Base-by-base conservation (phyloP, 2,329 filamentous ascomycete genomes). In the Mycosphaerella sp. region DNA sequence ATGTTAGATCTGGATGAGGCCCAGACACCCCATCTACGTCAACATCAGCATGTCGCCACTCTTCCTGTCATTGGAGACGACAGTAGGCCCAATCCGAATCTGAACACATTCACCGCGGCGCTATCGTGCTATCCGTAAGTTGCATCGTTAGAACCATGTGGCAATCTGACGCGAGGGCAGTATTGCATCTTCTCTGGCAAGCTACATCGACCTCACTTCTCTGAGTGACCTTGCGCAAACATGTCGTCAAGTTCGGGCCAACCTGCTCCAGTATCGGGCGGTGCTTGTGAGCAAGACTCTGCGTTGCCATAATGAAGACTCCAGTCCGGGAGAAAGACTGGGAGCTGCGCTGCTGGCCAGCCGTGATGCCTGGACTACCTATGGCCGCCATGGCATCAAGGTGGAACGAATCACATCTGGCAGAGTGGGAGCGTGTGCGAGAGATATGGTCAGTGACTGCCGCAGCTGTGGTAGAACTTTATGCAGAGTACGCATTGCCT, bases 401-500 rank as follows among this genome's bases (percentile, higher is more conserved):
- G 59, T 68, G 7, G 65, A 65, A 2, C 70, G 68, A 45, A 62
- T 79, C 57, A 80, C 70, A 60, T 77, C 76, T 56, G 84, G 85
- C 46, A 91, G 88, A 69, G 77, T 86, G 25, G 84, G 86, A 4
- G 78, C 79, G 61, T 97, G 91, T 66, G 91, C 91, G 17, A 78
- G 88, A 55, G 91, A 96, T 68, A 80, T 95, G 80, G 91, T 97
- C 4, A 80, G 78, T 37, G 84, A 86, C 60, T 96, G 91, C 68
- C 81, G 88, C 49, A 79, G 84, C 56, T 97, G 91, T 67, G 79
- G 79, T 35, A 81, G 73, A 25, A 77, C 89, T 21, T 82, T 95
- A 49, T 97, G 91, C 69, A 80, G 91, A 71, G 89, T 94, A 78
- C 47, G 66, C 43, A 44, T 41, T 42, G 30, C 21, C 45, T 41